Evolutionary conservation across 768 basidiomycete species (phyloP).

Genomic region (Ephemerocybe angulata): DNA sequence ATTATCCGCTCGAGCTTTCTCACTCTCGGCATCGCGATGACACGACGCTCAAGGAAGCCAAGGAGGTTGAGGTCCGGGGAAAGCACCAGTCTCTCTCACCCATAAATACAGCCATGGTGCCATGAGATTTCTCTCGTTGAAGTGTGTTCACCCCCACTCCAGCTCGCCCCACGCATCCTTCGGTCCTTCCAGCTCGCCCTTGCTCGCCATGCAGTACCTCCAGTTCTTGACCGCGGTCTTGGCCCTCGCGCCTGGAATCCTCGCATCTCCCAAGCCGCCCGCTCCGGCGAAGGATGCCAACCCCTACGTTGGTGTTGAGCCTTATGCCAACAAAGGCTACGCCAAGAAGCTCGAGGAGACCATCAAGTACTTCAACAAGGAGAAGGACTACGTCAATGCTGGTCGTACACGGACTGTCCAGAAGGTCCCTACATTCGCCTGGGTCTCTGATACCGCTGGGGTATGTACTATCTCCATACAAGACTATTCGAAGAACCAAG

Average conservation of each 20-base stretch:
- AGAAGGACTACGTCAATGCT: slow-evolving; percentile 14
- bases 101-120: background rate
- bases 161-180: background rate
- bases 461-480: background rate
- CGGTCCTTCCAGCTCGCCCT: background rate
- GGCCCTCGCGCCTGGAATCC: background rate
- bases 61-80: background rate
- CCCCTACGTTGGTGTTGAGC: slow-evolving; percentile 15
- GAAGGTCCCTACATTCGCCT: slow-evolving; percentile 20
- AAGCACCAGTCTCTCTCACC: background rate
- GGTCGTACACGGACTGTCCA: slow-evolving; percentile 16
- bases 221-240: slow-evolving; percentile 5
- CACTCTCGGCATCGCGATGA: background rate
- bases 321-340: slow-evolving; percentile 17
- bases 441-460: slow-evolving; percentile 13
- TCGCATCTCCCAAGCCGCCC: background rate
- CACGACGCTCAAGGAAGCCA: background rate
- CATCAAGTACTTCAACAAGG: slow-evolving; percentile 14
- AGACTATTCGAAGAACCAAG: background rate
- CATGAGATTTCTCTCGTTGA: background rate
- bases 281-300: slow-evolving; percentile 7
- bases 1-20: background rate
- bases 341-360: slow-evolving; percentile 17
- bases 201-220: slow-evolving; percentile 11
- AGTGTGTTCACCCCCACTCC: background rate